Percentiles rank a stretch among this genome's conserved stretches.
Conservation (phyloP, 2,329 filamentous ascomycete genomes). For the Trichoderma gracile region DNA sequence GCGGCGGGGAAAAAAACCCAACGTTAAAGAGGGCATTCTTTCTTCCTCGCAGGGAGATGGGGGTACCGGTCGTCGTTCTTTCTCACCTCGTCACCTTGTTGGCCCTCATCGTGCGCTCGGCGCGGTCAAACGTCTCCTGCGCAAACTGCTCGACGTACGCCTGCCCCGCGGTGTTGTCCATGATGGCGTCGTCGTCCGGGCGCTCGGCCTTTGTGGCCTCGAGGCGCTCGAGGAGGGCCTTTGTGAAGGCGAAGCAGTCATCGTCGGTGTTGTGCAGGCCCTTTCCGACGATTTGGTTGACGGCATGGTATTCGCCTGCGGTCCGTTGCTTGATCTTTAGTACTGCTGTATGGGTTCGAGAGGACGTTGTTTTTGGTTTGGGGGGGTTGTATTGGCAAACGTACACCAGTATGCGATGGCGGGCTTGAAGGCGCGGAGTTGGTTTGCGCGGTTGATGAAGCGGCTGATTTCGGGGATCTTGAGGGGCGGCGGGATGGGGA, state of each 20-base stretch:
- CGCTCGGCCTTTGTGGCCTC: constrained; percentile 65
- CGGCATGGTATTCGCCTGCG: constrained; percentile 83
- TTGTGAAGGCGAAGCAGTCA: constrained; percentile 79
- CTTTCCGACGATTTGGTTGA: constrained; percentile 85
- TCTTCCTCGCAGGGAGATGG: no score
- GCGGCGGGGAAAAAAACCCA: background rate
- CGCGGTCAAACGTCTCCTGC: constrained; percentile 80
- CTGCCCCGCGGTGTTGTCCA: constrained; percentile 81
- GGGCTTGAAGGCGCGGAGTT: constrained; percentile 82
- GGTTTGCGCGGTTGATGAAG: constrained; percentile 78
- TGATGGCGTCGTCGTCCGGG: constrained; percentile 75
- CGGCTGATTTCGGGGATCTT: constrained; percentile 80
- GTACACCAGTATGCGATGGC: constrained; percentile 94
- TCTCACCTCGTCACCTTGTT: constrained; percentile 77
- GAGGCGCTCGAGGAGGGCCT: constrained; percentile 83
- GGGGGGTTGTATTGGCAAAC: no score
- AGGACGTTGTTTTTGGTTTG: no score
- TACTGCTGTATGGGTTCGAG: background rate
- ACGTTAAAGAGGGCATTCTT: background rate
- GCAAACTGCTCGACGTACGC: constrained; percentile 95
- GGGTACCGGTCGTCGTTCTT: background rate
- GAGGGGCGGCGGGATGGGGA: constrained; percentile 51
- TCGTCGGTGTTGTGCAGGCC: constrained; percentile 76
- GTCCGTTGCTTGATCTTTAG: background rate
- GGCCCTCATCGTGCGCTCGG: constrained; percentile 76